phyloP scores from a whole-genome alignment of 805 yeast species.

The Ogataea trehaloabstinens region DNA sequence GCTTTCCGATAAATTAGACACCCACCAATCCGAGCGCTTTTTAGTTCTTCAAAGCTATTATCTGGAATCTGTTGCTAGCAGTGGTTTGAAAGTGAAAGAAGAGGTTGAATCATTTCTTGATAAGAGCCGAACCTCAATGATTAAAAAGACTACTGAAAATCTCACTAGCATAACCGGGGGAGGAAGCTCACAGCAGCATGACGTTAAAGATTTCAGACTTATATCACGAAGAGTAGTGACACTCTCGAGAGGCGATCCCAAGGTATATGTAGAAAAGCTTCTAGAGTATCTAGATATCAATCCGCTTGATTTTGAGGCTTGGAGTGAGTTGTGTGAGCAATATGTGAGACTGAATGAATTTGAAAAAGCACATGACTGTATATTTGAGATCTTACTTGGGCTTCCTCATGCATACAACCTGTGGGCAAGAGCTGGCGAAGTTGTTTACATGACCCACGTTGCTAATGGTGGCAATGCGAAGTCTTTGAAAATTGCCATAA shows the following conservation, averaged over 20 bases:
- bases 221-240: slow-evolving; percentile 18
- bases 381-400: slow-evolving; percentile 66
- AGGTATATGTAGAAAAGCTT: slow-evolving; percentile 55
- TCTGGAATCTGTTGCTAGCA: slow-evolving; percentile 50
- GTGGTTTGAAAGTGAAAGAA: slow-evolving; percentile 14
- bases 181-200: slow-evolving; percentile 24
- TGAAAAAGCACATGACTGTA: slow-evolving; percentile 63
- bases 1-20: slow-evolving; percentile 64
- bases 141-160: slow-evolving; percentile 10
- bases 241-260: slow-evolving; percentile 25
- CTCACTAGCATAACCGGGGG: slow-evolving; percentile 23
- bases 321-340: slow-evolving; percentile 74
- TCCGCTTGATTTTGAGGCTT: slow-evolving; percentile 74
- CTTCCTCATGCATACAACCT: slow-evolving; percentile 70
- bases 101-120: slow-evolving; percentile 36
- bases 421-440: slow-evolving; percentile 62
- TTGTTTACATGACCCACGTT: slow-evolving; percentile 24
- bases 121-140: slow-evolving; percentile 13
- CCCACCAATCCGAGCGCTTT: slow-evolving; percentile 51
- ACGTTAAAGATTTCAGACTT: slow-evolving; percentile 24
- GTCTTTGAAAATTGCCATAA: slow-evolving; percentile 24
- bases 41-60: slow-evolving; percentile 53
- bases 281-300: slow-evolving; percentile 53
- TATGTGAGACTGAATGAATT: slow-evolving; percentile 61
- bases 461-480: slow-evolving; percentile 8